Evolutionary conservation across 2,329 filamentous ascomycete genomes (phyloP), one percentile per base, ranked within the genome.

Genomic region (Dactylellina cionopaga): DNA sequence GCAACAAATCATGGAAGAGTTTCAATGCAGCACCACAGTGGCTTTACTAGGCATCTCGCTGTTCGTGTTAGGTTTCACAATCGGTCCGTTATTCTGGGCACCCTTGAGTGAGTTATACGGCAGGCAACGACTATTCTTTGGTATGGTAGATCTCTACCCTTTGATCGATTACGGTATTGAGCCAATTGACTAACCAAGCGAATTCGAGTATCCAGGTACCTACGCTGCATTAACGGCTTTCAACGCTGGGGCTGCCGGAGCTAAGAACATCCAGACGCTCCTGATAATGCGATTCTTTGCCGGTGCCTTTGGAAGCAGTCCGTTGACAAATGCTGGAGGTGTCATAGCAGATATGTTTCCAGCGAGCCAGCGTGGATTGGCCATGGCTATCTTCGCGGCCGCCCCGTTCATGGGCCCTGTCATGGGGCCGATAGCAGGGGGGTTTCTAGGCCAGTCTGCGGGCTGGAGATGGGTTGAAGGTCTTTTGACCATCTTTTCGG

Each of bases 391-490:
- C 27, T 92, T 90, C 76, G 86, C 88, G 3, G 83, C 87, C 13
- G 87, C 88, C 5, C 89, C 89, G 0, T 90, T 90, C 81, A 91
- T 63, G 89, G 89, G 0, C 88, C 89, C 0, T 85, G 82, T 80
- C 60, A 86, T 81, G 77, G 88, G 89, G 0, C 90, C 90, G 0
- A 87, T 91, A 46, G 84, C 85, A 5, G 87, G 87, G 87, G 74
- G 88, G 88, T 92, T 91, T 78, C 80, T 90, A 1, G 86, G 87
- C 7, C 83, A 88, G 78, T 82, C 84, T 1, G 84, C 83, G 11
- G 88, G 88, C 13, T 91, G 89, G 90, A 82, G 87, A 76, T 91
- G 89, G 89, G 85, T 91, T 19, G 83, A 86, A 78, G 87, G 87
- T 0, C 79, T 90, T 51, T 83, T 88, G 77, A 83, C 85, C 54